Conservation (phyloP, 352 stramenopile genomes). For the Pythium plurisporium region DNA sequence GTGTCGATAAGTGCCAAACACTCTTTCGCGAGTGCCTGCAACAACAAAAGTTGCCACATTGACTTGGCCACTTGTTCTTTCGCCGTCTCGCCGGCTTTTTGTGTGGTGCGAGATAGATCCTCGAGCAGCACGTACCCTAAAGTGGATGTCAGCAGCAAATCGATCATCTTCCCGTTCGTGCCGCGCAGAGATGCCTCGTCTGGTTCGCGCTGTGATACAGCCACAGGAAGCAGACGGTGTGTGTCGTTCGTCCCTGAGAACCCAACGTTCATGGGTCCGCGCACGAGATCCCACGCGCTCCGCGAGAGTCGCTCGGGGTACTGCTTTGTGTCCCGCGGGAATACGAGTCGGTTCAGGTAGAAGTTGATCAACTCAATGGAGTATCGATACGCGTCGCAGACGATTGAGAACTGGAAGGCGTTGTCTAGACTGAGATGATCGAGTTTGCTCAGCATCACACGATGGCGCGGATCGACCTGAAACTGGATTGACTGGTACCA, state of each 20-base stretch:
- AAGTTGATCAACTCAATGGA: slow-evolving; percentile 84
- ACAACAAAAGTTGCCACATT: slow-evolving; percentile 52
- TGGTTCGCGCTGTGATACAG: slow-evolving; percentile 62
- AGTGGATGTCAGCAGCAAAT: slow-evolving; percentile 48
- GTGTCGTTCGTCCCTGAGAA: slow-evolving; percentile 92
- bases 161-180: slow-evolving; percentile 88
- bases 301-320: slow-evolving; percentile 65
- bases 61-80: no score
- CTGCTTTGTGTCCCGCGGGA: slow-evolving; percentile 75
- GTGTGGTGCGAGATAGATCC: not conserved
- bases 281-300: slow-evolving; percentile 81
- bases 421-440: slow-evolving; percentile 78
- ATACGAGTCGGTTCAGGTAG: slow-evolving; percentile 79
- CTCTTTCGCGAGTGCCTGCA: slow-evolving; percentile 30
- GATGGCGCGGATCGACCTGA: slow-evolving; percentile 11
- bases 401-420: slow-evolving; percentile 43
- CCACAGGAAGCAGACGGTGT: slow-evolving; percentile 64
- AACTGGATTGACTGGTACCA: slow-evolving; percentile 53
- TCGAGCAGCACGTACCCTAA: slow-evolving; percentile 23
- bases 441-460: slow-evolving; percentile 43
- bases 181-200: slow-evolving; percentile 39
- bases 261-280: slow-evolving; percentile 53
- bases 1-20: slow-evolving; percentile 82
- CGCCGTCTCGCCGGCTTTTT: no score
- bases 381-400: slow-evolving; percentile 47